Base-by-base conservation (phyloP, 139 green algal species). In the Chlamydomonas asymmetrica region DNA sequence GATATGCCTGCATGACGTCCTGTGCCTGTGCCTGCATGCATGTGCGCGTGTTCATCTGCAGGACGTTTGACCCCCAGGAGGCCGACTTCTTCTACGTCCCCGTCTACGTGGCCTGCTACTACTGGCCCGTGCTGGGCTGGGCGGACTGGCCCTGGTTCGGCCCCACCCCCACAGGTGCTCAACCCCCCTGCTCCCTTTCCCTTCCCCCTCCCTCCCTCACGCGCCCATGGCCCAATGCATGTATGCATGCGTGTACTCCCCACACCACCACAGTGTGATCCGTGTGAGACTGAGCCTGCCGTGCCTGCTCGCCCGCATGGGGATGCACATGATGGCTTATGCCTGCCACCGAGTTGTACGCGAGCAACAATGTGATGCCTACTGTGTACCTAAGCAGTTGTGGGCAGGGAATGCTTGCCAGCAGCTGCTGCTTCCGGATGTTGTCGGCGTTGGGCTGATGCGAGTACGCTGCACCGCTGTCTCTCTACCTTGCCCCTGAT, bases 1-100 rank as follows among this genome's bases (percentile, higher is more conserved):
- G 38, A 13, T n/a, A 23, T 60, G 37, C 37, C 65, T 72, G 39
- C 65, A 60, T 59, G 37, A 72, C 31, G 1, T 31, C 20, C 27
- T 72, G 37, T 39, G 48, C 9, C 20, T 43, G 16, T 31, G 40
- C 9, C 31, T n/a, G 9, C 66, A 63, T 10, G 13, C 31, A 13
- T 38, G 2, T 45, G 37, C 38, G 5, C 27, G 31, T 3, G 37
- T 10, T 4, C 54, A n/a, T n/a, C n/a, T n/a, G 64, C 48, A 82
- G 88, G 34, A 92, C 88, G 4, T 82, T 85, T 16, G 78, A 91
- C 57, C 73, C 81, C 3, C 80, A 88, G 35, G 75, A 82, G 65
- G 88, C 88, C 3, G 84, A 89, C 67, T 87, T 82, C 78, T 89
- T 87, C 69, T 89, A 87, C 63, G 73, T 85, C 27, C 84, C 84